Base-by-base conservation (phyloP, 1,284 basidiomycete species). In the Apiotrichum gamsii region DNA sequence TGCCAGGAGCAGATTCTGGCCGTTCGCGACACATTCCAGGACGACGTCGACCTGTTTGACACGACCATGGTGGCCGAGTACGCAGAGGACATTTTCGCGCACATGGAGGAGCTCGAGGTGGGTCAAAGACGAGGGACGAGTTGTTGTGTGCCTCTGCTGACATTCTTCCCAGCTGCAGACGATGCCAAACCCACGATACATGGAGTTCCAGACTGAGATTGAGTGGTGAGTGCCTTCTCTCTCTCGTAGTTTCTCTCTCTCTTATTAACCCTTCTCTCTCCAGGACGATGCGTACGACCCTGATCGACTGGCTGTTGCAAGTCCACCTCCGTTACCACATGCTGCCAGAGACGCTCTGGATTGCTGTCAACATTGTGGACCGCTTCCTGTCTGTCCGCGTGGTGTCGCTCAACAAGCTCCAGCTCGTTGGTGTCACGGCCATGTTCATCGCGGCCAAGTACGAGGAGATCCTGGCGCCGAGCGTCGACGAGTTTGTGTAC, bases 11-110 rank as follows among this genome's bases (percentile, higher is more conserved):
- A 71, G 45, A 55, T 76, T 25, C 56, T 62, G 20, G 55, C 62
- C 39, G 61, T 77, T 38, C 61, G 63, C 51, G 56, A 51, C 54
- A 67, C 54, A 48, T 76, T 72, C 61, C 77, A 83, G 36, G 87
- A 90, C 53, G 83, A 87, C 46, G 77, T 86, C 20, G 91, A 96
- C 65, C 78, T 84, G 64, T 83, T 82, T 59, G 95, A 99, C 73
- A 86, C 86, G 21, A 90, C 89, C 10, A 96, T 99, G 94, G 91
- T 95, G 19, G 90, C 91, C 38, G 95, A 99, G 72, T 99, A 99
- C 67, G 81, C 91, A 21, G 88, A 93, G 24, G 94, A 98, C 52
- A 98, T 99, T 67, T 98, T 98, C 64, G 79, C 81, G 52, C 97
- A 98, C 74, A 98, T 99, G 95, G 78, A 78, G 54, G 80, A 87